phyloP scores from a whole-genome alignment of 2,329 filamentous ascomycete species.

The Fusarium multiceps region DNA sequence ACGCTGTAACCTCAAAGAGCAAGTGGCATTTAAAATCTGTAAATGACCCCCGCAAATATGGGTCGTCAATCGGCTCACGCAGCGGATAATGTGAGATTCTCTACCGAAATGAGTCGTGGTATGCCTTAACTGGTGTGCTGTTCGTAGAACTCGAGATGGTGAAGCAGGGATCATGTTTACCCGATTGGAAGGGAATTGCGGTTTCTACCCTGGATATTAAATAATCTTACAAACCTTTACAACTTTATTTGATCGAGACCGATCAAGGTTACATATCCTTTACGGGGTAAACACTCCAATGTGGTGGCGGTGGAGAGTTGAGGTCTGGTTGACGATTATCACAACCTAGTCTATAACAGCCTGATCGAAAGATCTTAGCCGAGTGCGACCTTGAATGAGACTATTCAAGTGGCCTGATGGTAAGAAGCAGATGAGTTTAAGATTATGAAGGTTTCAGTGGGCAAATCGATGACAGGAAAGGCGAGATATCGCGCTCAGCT shows the following conservation, averaged over 20 bases:
- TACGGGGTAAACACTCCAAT: neutral
- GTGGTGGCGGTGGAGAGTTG: neutral
- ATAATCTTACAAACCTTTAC: neutral
- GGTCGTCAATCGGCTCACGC: neutral
- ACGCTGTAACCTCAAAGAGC: constrained; percentile 6
- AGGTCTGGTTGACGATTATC: neutral
- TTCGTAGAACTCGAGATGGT: neutral
- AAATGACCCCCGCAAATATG: constrained; percentile 1
- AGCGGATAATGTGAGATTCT: neutral
- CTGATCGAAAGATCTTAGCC: neutral
- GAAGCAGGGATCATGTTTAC: neutral
- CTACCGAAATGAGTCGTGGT: neutral
- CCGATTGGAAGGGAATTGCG: neutral
- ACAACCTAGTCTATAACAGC: neutral
- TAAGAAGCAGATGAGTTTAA: fast-evolving
- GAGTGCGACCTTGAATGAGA: neutral
- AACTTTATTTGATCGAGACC: neutral
- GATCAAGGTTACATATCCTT: neutral
- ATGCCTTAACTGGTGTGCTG: neutral
- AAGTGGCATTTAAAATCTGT: neutral
- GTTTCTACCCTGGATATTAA: neutral
- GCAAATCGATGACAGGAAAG: fast-evolving
- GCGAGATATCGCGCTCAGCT: neutral
- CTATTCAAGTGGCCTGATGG: neutral
- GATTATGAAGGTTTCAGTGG: neutral